phyloP scores from a whole-genome alignment of 805 yeast genomes.

The Suhomyces tanzawaensis region DNA sequence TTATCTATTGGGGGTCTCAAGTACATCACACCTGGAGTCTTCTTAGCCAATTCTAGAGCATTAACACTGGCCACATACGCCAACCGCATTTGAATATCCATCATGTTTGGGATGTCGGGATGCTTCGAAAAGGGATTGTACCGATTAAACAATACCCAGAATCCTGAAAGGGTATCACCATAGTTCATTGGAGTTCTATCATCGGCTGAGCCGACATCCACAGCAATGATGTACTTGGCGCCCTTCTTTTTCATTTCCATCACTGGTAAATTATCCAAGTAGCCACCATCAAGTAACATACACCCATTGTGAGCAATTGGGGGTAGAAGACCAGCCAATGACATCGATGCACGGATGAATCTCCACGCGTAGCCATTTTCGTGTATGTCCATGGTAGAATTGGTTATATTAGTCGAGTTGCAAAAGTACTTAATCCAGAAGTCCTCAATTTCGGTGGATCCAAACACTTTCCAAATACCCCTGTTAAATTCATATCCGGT shows the following conservation, averaged over 20 bases:
- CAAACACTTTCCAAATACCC: slow-evolving; percentile 96
- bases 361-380: slow-evolving; percentile 94
- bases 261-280: slow-evolving; percentile 90
- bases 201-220: slow-evolving; percentile 94
- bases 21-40: slow-evolving; percentile 79
- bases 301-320: slow-evolving; percentile 85
- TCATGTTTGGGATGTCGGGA: slow-evolving; percentile 90
- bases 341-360: slow-evolving; percentile 93
- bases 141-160: slow-evolving; percentile 84
- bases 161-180: slow-evolving; percentile 90
- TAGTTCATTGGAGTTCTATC: slow-evolving; percentile 86
- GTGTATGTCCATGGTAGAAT: slow-evolving; percentile 93
- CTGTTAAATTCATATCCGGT: slow-evolving; percentile 97
- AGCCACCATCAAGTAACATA: slow-evolving; percentile 95
- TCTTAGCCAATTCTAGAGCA: slow-evolving; percentile 85
- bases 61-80: slow-evolving; percentile 95
- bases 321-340: slow-evolving; percentile 89
- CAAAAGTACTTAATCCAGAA: slow-evolving; percentile 89
- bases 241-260: slow-evolving; percentile 88
- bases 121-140: slow-evolving; percentile 86
- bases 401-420: slow-evolving; percentile 92
- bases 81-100: slow-evolving; percentile 88
- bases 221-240: slow-evolving; percentile 82
- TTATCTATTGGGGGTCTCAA: slow-evolving; percentile 92
- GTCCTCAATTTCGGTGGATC: slow-evolving; percentile 89